Evolutionary conservation across 2,329 filamentous ascomycete species (phyloP).

Genomic region (Colletotrichum sp.): DNA sequence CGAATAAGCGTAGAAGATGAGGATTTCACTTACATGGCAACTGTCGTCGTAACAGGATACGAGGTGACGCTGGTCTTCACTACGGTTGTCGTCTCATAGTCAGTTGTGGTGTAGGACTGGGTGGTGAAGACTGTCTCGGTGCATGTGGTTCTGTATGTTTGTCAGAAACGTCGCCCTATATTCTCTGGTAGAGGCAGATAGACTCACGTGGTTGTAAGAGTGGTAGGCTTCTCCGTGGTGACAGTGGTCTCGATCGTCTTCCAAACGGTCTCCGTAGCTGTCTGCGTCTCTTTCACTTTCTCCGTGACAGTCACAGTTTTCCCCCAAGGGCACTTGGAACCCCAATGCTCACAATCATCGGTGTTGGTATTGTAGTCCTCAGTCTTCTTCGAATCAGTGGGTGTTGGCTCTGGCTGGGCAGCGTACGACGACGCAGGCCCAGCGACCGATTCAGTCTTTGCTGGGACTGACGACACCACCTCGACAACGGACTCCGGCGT

Average conservation of each 20-base stretch:
- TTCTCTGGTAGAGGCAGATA: not conserved
- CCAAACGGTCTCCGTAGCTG: conserved; percentile 14
- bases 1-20: not conserved
- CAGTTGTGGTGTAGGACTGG: conserved; percentile 7
- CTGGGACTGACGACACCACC: not conserved
- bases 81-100: conserved; percentile 7
- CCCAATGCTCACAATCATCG: conserved; percentile 12
- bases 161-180: not conserved
- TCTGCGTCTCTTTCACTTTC: not conserved
- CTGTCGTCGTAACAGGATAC: conserved; percentile 22
- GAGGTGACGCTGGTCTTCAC: conserved; percentile 4
- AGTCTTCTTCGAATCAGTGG: not conserved
- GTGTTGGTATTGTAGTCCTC: conserved; percentile 5
- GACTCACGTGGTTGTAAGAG: not conserved
- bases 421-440: not conserved
- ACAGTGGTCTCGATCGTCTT: not conserved
- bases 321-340: conserved; percentile 14
- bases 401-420: not conserved
- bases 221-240: not conserved
- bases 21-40: conserved; percentile 6
- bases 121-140: conserved; percentile 15
- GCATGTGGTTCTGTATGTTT: not conserved
- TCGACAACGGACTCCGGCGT: not conserved
- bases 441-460: not conserved
- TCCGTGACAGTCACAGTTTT: conserved; percentile 8